These are phyloP conservation scores for Strobilomyces echinocephalus DNA, from an alignment of 768 basidiomycete genomes.

Conservation along the genomic window DNA sequence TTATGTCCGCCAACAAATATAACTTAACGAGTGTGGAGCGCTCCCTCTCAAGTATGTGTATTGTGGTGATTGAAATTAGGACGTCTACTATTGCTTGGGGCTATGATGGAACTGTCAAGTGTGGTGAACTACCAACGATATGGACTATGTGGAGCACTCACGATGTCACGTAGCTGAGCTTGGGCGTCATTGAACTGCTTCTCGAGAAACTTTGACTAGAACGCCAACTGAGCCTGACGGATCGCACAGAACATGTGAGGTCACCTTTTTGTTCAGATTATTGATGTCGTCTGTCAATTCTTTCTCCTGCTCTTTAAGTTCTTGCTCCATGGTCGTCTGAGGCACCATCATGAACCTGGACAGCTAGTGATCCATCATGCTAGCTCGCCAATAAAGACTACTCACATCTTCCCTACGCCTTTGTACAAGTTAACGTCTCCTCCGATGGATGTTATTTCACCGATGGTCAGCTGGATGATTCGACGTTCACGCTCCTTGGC, in stretches of 20 bases:
- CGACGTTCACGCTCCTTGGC: slow-evolving; percentile 86
- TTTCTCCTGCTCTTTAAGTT: slow-evolving; percentile 74
- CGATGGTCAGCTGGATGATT: slow-evolving; percentile 83
- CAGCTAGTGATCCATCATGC: not conserved
- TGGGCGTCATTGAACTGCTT: slow-evolving; percentile 93
- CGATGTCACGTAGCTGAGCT: slow-evolving; percentile 79
- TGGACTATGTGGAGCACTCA: slow-evolving; percentile 32
- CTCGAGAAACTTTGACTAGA: slow-evolving; percentile 83
- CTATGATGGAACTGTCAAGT: slow-evolving; percentile 28
- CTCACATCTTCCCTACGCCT: slow-evolving; percentile 92
- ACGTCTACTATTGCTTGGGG: slow-evolving; percentile 21
- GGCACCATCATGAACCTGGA: slow-evolving; percentile 88
- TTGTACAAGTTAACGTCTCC: slow-evolving; percentile 82
- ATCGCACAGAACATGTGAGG: not conserved
- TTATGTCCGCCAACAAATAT: not conserved
- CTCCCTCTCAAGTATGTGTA: slow-evolving; percentile 4
- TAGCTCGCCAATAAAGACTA: not conserved
- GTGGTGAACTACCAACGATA: slow-evolving; percentile 4
- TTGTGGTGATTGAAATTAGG: slow-evolving; percentile 3
- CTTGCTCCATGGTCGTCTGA: slow-evolving; percentile 69
- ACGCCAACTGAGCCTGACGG: not conserved
- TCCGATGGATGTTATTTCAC: slow-evolving; percentile 70
- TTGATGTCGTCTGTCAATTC: slow-evolving; percentile 79
- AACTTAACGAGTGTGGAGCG: slow-evolving; percentile 1
- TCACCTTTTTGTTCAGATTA: slow-evolving; percentile 81